Conservation (phyloP, 257 asterid genomes). For the Scutellaria galericulata region DNA sequence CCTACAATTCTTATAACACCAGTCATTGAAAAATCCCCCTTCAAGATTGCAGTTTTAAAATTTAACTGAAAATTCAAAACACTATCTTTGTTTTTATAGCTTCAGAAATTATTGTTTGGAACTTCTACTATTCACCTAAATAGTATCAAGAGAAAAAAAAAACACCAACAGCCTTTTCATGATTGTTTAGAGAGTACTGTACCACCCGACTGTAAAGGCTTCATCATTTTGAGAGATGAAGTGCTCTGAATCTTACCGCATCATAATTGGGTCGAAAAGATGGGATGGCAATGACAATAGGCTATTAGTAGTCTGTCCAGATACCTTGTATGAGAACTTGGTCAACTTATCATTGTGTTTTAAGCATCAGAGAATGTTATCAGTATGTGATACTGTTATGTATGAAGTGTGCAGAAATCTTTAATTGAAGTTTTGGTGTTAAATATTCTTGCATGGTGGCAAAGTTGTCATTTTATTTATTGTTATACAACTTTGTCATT, state of each 20-base stretch:
- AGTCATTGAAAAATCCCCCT: too few species aligned
- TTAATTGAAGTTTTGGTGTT: neutral
- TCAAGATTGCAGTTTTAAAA: too few species aligned
- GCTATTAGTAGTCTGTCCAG: neutral
- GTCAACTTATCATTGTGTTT: neutral
- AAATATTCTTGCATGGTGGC: neutral
- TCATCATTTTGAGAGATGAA: neutral
- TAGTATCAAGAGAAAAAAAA: neutral
- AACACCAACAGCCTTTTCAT: neutral
- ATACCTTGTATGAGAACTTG: neutral
- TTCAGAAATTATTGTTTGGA: too few species aligned
- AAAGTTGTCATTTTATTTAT: neutral
- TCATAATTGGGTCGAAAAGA: neutral
- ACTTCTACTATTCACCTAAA: too few species aligned
- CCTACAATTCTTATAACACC: too few species aligned
- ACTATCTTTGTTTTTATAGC: too few species aligned
- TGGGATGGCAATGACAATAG: neutral
- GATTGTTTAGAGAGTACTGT: constrained; percentile 1
- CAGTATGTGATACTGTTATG: neutral
- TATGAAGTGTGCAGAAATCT: constrained; percentile 3
- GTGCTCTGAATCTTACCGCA: neutral
- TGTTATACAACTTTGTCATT: neutral
- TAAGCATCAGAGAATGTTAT: constrained; percentile 1
- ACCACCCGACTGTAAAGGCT: too few species aligned
- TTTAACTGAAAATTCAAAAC: too few species aligned